These are phyloP conservation scores for Sporobolomyces phaffii DNA, from an alignment of 768 basidiomycete species.

Conservation along the genomic window DNA sequence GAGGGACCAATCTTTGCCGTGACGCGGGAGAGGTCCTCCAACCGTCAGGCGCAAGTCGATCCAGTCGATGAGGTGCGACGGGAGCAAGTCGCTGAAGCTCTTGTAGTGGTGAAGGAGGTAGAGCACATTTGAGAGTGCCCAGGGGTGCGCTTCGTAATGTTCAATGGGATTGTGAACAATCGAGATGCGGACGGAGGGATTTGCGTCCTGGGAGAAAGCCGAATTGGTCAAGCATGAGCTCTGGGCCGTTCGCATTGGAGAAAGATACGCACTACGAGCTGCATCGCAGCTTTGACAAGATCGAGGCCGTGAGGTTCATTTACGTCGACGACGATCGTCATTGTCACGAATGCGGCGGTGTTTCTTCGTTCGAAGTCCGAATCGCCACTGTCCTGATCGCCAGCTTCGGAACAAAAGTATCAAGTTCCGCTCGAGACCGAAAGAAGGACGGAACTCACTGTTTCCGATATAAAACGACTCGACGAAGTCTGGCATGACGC, in stretches of 20 bases:
- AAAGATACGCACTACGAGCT: conserved; percentile 55
- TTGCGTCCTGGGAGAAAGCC: conserved; percentile 48
- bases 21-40: not conserved
- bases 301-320: conserved; percentile 58
- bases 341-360: conserved; percentile 41
- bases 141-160: conserved; percentile 6
- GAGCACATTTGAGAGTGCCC: conserved; percentile 47
- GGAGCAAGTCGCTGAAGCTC: conserved; percentile 47
- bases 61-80: conserved; percentile 24
- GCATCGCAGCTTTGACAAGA: conserved; percentile 62
- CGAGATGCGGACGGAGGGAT: conserved; percentile 57
- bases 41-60: conserved; percentile 16
- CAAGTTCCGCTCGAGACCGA: too few relatives aligned
- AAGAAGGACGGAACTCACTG: not conserved
- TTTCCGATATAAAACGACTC: conserved; percentile 6
- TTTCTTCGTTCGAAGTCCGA: conserved; percentile 10
- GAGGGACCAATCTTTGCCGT: conserved; percentile 6
- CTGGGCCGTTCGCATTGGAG: not conserved
- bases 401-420: too few relatives aligned
- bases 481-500: not conserved
- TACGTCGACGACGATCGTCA: conserved; percentile 70
- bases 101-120: conserved; percentile 53
- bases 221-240: not conserved
- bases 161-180: conserved; percentile 68
- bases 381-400: too few relatives aligned